Conservation (phyloP, 1,284 basidiomycete species). For the Heliocybe sulcata region DNA sequence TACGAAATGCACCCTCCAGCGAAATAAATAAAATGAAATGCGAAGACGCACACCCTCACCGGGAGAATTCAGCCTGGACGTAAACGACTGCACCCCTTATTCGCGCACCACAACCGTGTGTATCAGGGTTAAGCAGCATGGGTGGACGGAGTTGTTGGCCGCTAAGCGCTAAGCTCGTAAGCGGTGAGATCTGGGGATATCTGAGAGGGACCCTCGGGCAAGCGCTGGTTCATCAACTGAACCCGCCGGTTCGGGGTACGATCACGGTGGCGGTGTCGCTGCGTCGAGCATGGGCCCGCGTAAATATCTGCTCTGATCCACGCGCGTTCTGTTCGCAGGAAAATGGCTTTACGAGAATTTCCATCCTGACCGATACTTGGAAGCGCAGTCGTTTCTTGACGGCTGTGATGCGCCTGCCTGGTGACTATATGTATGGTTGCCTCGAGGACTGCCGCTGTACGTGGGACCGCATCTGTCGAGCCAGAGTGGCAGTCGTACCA, state of each 20-base stretch:
- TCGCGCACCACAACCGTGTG: too few species aligned
- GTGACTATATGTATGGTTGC: neutral
- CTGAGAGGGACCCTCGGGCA: neutral
- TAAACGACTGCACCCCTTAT: too few species aligned
- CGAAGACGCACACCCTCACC: too few species aligned
- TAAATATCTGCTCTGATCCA: too few species aligned
- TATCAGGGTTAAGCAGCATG: too few species aligned
- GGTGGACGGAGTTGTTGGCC: too few species aligned
- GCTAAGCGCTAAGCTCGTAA: neutral
- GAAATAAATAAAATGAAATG: too few species aligned
- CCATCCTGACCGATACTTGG: neutral
- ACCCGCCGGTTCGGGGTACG: neutral
- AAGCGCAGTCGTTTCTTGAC: too few species aligned
- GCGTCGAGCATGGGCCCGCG: neutral
- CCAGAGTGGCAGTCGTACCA: neutral
- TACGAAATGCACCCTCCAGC: too few species aligned
- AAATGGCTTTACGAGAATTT: neutral
- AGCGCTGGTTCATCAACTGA: neutral
- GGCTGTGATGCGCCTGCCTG: constrained; percentile 1
- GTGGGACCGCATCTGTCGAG: neutral
- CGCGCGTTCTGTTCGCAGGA: neutral
- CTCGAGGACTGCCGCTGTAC: neutral
- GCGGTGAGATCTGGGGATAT: neutral
- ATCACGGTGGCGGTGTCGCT: neutral
- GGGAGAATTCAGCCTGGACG: too few species aligned